These are phyloP conservation scores for Copromyces sp. DNA, from an alignment of 495 filamentous ascomycete species.

Conservation along the genomic window DNA sequence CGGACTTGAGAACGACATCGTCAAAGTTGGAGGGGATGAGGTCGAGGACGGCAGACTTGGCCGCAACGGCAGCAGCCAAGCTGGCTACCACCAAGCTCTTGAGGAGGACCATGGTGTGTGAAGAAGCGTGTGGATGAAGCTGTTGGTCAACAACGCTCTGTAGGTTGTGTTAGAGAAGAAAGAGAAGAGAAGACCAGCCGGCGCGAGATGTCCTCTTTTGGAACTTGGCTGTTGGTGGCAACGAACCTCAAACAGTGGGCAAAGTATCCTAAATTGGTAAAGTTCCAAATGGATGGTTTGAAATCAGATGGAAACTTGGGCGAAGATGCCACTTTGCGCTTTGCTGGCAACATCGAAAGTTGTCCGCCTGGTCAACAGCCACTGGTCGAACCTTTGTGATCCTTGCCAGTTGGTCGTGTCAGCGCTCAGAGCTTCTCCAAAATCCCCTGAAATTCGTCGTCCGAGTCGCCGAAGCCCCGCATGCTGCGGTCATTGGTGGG, in stretches of 20 bases:
- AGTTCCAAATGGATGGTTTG: slow-evolving; percentile 14
- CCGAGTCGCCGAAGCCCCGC: not conserved
- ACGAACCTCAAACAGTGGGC: not conserved
- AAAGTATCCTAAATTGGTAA: not conserved
- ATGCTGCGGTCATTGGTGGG: not conserved
- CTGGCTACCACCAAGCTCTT: slow-evolving; percentile 44
- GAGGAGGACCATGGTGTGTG: slow-evolving; percentile 35
- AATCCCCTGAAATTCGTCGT: not conserved
- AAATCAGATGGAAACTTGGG: slow-evolving; percentile 12
- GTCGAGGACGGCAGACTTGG: slow-evolving; percentile 65
- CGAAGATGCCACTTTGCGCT: slow-evolving; percentile 28
- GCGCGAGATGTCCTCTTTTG: not conserved
- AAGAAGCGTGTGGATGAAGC: not conserved
- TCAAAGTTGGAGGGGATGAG: slow-evolving; percentile 87
- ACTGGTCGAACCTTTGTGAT: slow-evolving; percentile 6
- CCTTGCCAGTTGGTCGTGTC: not conserved
- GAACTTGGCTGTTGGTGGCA: not conserved
- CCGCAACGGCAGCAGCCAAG: slow-evolving; percentile 34
- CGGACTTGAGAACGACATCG: slow-evolving; percentile 73
- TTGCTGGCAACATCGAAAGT: not conserved
- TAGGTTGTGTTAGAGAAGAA: not conserved
- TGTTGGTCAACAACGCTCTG: not conserved
- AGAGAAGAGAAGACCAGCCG: not conserved
- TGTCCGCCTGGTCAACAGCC: not conserved
- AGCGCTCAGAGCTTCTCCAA: not conserved